Percentiles rank a stretch among this genome's conserved stretches.
Conservation (phyloP, 495 filamentous ascomycete species). For the Talaromyces thailandensis region DNA sequence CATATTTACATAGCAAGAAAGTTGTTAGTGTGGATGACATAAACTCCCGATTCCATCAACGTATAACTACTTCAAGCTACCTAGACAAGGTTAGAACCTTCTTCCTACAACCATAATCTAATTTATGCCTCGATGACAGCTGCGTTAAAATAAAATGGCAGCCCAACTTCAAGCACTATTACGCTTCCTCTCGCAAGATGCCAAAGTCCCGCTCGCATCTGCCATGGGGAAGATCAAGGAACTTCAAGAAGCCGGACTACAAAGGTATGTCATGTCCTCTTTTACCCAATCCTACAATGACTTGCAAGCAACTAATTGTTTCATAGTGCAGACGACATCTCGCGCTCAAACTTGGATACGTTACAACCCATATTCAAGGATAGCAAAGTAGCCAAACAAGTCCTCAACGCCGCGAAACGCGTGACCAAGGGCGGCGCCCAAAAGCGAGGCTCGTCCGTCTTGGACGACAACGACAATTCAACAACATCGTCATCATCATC, state of each 20-base stretch:
- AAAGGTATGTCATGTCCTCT: constrained; percentile 41
- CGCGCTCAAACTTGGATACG: constrained; percentile 43
- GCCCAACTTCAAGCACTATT: constrained; percentile 57
- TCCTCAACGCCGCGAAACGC: constrained; percentile 51
- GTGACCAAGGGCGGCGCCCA: constrained; percentile 56
- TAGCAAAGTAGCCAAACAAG: constrained; percentile 59
- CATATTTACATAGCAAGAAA: too few relatives aligned
- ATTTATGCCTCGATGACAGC: neutral
- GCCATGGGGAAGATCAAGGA: constrained; percentile 62
- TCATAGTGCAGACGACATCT: constrained; percentile 49
- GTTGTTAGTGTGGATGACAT: neutral
- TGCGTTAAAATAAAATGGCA: constrained; percentile 13
- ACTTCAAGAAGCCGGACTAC: constrained; percentile 53
- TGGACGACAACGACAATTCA: constrained; percentile 3
- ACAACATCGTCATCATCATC: neutral
- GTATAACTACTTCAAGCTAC: neutral
- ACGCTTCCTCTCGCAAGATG: constrained; percentile 66
- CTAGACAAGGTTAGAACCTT: neutral
- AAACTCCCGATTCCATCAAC: neutral
- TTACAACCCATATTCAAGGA: constrained; percentile 57
- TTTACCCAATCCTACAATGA: neutral
- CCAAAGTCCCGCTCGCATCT: constrained; percentile 58
- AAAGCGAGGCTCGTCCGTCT: constrained; percentile 33
- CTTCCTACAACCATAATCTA: neutral
- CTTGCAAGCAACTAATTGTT: neutral